phyloP scores from a whole-genome alignment of 2,329 filamentous ascomycete genomes.

The Biscogniauxia sp. region DNA sequence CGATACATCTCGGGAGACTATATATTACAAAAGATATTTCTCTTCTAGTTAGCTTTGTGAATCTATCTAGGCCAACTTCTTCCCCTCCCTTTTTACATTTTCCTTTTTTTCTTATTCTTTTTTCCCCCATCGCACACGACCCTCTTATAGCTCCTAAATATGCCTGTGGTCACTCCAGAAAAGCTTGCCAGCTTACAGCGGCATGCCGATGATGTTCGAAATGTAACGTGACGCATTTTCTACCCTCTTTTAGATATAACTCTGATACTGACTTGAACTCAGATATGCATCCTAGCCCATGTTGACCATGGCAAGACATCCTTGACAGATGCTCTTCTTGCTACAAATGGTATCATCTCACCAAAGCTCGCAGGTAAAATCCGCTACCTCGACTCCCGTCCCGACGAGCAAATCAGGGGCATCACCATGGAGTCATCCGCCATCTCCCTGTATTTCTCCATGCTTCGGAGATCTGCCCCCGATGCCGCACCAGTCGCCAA shows the following conservation, averaged over 20 bases:
- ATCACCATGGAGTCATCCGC: slow-evolving; percentile 99
- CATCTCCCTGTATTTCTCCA: slow-evolving; percentile 93
- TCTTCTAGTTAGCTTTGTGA: no score
- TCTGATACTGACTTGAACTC: slow-evolving; percentile 33
- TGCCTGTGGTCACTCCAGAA: slow-evolving; percentile 90
- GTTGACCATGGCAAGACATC: slow-evolving; percentile 99
- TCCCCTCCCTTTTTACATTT: no score
- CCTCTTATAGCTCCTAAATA: slow-evolving; percentile 41
- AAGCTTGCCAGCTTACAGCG: slow-evolving; percentile 88
- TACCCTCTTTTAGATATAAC: slow-evolving; percentile 19
- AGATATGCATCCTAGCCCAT: slow-evolving; percentile 95
- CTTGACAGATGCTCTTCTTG: slow-evolving; percentile 90
- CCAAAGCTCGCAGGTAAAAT: slow-evolving; percentile 97
- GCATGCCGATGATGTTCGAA: slow-evolving; percentile 84
- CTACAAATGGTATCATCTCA: slow-evolving; percentile 99
- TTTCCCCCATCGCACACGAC: slow-evolving; percentile 12
- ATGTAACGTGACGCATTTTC: slow-evolving; percentile 56
- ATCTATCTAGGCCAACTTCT: no score
- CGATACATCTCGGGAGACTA: no score
- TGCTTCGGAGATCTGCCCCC: slow-evolving; percentile 71
- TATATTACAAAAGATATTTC: no score
- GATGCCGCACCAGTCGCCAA: slow-evolving; percentile 69
- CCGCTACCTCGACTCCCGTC: slow-evolving; percentile 91
- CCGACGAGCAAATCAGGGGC: slow-evolving; percentile 91
- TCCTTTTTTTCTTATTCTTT: background rate